Base-by-base conservation (phyloP, 148 eudicot species). In the Euryodendron excelsum region DNA sequence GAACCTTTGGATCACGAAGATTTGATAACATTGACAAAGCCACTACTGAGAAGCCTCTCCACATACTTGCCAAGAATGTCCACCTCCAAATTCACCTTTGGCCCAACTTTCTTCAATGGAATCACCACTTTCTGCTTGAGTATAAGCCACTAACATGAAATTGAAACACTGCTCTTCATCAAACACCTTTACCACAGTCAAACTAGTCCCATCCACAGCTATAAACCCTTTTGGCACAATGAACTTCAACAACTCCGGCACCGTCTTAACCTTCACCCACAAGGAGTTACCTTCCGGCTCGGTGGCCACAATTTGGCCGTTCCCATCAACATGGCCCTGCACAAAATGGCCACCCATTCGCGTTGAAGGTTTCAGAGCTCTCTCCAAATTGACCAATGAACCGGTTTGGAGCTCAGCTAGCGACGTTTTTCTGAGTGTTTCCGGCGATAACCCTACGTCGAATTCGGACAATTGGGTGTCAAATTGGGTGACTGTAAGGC, bases 331-430 rank as follows among this genome's bases (percentile, higher is more conserved):
- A 60, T 95, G 99, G 3, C 99, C 99, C 89, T 95, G 99, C 84
- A 95, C 98, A 74, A 95, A 93, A 87, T 95, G 99, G 31, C 99
- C 99, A 23, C 99, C 99, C 99, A 95, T 93, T 72, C 99, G 82
- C 17, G 99, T 95, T 61, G 90, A 86, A n/a, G 98, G 92, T 66
- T 81, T 82, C 79, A 95, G 75, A 0, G 99, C 97, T 84, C 99
- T 88, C 86, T 95, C 99, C 86, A 95, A 76, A 85, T 95, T 95
- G 13, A 95, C 99, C 80, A 60, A 31, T 12, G 93, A 91, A 4
- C 98, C 97, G 0, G 80, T 80, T 60, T 84, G 36, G 27, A 95
- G 87, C 83, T 95, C 96, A 30, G 87, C 80, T 83, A 95, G 79
- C 11, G 91, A 88, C 14, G 99, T 95, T 78, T 91, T 91, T 75